Evolutionary conservation across 306 rosid species (phyloP).

Genomic region (Glycine latifolia): DNA sequence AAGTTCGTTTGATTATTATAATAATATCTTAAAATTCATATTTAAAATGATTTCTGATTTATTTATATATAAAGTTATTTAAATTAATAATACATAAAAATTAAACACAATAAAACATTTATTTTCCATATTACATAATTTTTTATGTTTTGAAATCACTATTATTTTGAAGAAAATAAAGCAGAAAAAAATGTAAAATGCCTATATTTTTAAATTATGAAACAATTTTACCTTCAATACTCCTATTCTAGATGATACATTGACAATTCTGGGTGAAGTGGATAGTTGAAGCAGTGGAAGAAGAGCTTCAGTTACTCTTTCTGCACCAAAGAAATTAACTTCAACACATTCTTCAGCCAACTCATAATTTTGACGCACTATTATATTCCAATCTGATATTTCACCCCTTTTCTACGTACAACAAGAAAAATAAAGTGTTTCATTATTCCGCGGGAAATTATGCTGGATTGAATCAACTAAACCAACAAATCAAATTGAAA

Average conservation of each 20-base stretch:
- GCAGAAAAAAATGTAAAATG: too few relatives aligned
- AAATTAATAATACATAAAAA: too few relatives aligned
- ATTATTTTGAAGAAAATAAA: too few relatives aligned
- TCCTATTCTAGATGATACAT: slow-evolving; percentile 50
- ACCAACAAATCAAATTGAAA: not conserved
- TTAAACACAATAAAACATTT: too few relatives aligned
- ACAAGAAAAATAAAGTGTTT: not conserved
- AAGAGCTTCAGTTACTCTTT: slow-evolving; percentile 61
- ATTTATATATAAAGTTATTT: too few relatives aligned
- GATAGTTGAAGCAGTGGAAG: slow-evolving; percentile 65
- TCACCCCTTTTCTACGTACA: slow-evolving; percentile 47
- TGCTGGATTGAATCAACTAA: not conserved
- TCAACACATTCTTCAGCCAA: slow-evolving; percentile 56
- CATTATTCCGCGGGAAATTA: not conserved
- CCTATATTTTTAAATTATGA: too few relatives aligned
- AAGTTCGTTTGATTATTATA: too few relatives aligned
- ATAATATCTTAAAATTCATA: too few relatives aligned
- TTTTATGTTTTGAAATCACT: too few relatives aligned
- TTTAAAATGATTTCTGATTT: too few relatives aligned
- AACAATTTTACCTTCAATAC: slow-evolving; percentile 47
- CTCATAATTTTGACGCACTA: slow-evolving; percentile 46
- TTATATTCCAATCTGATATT: slow-evolving; percentile 40
- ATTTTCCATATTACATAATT: too few relatives aligned
- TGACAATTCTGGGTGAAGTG: slow-evolving; percentile 65
- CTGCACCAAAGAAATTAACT: slow-evolving; percentile 63